These are phyloP conservation scores for Kwoniella botswanensis DNA, from an alignment of 768 basidiomycete genomes.

Conservation along the genomic window DNA sequence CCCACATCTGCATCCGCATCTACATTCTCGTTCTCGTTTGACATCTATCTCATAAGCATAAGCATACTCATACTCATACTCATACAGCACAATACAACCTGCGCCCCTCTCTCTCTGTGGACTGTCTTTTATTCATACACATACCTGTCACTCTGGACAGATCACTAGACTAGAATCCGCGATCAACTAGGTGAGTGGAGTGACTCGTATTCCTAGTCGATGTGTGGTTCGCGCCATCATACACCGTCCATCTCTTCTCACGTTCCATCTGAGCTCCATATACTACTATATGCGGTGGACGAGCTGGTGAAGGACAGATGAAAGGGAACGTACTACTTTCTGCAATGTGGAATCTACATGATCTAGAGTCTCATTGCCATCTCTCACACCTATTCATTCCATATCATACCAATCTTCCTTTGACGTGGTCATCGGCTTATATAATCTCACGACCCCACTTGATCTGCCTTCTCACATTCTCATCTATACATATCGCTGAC, in stretches of 20 bases:
- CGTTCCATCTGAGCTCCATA: neutral
- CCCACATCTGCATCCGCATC: neutral
- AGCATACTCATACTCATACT: neutral
- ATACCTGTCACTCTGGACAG: slow-evolving; percentile 15
- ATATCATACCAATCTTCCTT: neutral
- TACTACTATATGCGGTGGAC: neutral
- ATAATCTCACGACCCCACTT: neutral
- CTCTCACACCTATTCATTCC: neutral
- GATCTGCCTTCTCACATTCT: no score
- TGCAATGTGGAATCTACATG: neutral
- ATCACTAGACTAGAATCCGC: slow-evolving; percentile 4
- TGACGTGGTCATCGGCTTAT: neutral
- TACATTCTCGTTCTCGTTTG: neutral
- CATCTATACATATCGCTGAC: neutral
- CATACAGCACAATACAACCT: neutral
- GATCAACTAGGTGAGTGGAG: slow-evolving; percentile 8
- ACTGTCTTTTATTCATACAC: slow-evolving; percentile 13
- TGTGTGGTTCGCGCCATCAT: neutral
- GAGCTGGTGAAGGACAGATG: neutral
- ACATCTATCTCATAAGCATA: neutral
- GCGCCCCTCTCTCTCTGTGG: slow-evolving; percentile 5
- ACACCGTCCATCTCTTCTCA: no score
- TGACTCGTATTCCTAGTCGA: neutral
- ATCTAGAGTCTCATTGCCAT: neutral
- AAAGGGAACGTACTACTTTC: neutral